Conservation (phyloP, 306 rosid genomes). For the Dryas octopetala region DNA sequence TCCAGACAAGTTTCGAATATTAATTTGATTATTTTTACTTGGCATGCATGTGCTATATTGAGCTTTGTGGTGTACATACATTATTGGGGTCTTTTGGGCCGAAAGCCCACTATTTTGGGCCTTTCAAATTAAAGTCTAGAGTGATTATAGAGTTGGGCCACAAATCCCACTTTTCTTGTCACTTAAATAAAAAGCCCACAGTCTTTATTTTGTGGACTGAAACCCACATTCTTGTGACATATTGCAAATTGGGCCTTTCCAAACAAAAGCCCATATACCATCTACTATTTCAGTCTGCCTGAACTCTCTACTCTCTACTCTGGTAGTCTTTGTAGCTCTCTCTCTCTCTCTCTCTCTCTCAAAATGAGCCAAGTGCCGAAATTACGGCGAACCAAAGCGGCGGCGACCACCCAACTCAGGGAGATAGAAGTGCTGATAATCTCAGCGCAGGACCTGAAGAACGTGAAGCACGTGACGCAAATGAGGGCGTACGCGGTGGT, state of each 20-base stretch:
- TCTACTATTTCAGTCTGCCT: no score
- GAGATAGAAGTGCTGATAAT: constrained; percentile 35
- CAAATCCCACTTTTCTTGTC: no score
- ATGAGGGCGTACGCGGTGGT: constrained; percentile 27
- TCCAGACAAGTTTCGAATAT: constrained; percentile 7
- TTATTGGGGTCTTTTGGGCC: not conserved
- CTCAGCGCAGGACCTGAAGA: constrained; percentile 28
- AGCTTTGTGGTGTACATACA: not conserved
- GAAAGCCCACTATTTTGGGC: no score
- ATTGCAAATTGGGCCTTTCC: not conserved
- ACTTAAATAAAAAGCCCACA: no score
- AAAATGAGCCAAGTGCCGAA: not conserved
- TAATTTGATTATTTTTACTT: not conserved
- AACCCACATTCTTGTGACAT: not conserved
- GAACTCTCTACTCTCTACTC: not conserved
- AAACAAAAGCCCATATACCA: not conserved
- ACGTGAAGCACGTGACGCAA: constrained; percentile 32
- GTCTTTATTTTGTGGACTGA: no score
- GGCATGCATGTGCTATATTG: constrained; percentile 5
- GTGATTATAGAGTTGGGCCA: no score
- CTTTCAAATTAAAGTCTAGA: no score
- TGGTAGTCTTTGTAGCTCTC: not conserved
- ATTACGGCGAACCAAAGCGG: not conserved
- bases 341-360: not conserved
- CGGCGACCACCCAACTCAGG: not conserved